Conservation (phyloP, 176 grass and related monocot species). For the Calamus simplicifolius region DNA sequence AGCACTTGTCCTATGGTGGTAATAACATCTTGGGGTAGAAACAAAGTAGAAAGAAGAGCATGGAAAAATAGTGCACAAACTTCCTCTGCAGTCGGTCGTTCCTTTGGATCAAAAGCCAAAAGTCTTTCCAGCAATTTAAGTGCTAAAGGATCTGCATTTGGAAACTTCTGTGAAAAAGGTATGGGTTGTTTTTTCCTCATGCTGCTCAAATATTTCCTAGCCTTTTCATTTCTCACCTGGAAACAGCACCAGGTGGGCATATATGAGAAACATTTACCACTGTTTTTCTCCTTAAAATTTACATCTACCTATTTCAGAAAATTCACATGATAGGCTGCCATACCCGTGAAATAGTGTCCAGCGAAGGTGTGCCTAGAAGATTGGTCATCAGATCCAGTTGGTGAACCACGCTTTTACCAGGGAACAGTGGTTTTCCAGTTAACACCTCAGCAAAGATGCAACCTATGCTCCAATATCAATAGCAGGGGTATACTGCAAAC, state of each 20-base stretch:
- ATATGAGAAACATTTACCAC: not conserved
- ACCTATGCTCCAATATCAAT: constrained; percentile 25
- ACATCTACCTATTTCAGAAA: not conserved
- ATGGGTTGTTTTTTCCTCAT: constrained; percentile 20
- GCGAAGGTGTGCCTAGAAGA: constrained; percentile 18
- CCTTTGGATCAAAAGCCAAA: constrained; percentile 17
- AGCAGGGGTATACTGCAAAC: constrained; percentile 20
- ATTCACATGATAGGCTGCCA: not conserved
- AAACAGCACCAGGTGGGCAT: not conserved
- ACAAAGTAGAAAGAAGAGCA: not conserved
- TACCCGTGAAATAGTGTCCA: constrained; percentile 23
- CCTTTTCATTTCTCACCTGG: constrained; percentile 18
- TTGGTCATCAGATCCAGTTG: constrained; percentile 19
- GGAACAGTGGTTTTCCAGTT: constrained; percentile 16
- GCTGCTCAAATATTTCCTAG: constrained; percentile 23
- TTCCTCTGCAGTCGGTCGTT: constrained; percentile 11
- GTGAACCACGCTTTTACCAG: constrained; percentile 26
- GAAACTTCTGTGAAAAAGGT: constrained; percentile 20
- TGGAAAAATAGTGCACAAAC: not conserved
- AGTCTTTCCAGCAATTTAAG: constrained; percentile 17
- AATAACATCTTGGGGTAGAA: not conserved
- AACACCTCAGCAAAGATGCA: constrained; percentile 19
- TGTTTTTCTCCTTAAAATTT: not conserved
- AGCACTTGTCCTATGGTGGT: not conserved
- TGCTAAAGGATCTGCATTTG: constrained; percentile 14